These are phyloP conservation scores for Dioscorea zingiberensis DNA, from an alignment of 106 monocot genomes.

Conservation along the genomic window DNA sequence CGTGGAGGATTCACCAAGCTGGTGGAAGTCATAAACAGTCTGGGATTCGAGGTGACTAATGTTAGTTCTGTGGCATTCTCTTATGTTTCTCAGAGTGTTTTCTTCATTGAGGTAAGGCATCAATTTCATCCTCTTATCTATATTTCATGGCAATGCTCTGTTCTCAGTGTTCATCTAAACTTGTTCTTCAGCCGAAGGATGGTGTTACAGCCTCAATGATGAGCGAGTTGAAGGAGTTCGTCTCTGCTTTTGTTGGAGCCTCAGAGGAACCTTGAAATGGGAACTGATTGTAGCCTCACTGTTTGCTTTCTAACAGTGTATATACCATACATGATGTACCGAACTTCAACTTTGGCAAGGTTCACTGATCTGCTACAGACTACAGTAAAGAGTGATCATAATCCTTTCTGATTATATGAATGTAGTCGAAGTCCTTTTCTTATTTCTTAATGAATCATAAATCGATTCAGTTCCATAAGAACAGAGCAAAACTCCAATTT, in stretches of 20 bases:
- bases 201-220: slow-evolving; percentile 2
- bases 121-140: background rate
- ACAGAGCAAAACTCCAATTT: no score
- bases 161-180: background rate
- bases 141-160: background rate
- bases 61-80: slow-evolving; percentile 23
- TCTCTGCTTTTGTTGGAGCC: slow-evolving; percentile 13
- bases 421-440: no score
- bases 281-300: background rate
- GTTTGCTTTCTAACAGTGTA: background rate
- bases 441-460: no score
- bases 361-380: no score
- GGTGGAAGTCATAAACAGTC: slow-evolving; percentile 23
- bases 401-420: no score
- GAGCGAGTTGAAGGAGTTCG: slow-evolving; percentile 12
- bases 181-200: slow-evolving; percentile 22
- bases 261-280: background rate
- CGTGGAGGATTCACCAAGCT: slow-evolving; percentile 24
- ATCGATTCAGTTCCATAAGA: no score
- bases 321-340: no score
- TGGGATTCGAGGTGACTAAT: slow-evolving; percentile 28
- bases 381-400: no score
- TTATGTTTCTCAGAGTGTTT: slow-evolving; percentile 20
- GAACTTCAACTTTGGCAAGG: no score
- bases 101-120: slow-evolving; percentile 34